Conservation (phyloP, 2,329 filamentous ascomycete species). For the Clonostachys byssicola region DNA sequence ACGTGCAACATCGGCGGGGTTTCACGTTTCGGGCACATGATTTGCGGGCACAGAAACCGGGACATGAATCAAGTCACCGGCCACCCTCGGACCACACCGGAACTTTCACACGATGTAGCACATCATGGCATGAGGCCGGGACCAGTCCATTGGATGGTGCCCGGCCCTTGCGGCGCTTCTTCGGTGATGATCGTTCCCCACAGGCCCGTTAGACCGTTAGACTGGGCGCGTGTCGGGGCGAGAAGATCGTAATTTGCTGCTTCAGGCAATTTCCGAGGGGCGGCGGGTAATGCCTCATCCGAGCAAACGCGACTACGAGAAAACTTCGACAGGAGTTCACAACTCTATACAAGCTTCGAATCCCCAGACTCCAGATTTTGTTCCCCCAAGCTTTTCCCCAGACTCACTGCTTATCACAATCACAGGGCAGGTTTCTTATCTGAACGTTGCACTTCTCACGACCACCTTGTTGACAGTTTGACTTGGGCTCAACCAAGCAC, state of each 20-base stretch:
- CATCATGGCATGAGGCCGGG: background rate
- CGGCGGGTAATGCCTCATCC: background rate
- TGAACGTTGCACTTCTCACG: background rate
- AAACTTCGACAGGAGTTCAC: slow-evolving; percentile 1
- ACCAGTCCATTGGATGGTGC: background rate
- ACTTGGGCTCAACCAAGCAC: background rate
- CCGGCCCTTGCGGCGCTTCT: background rate
- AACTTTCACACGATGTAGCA: background rate
- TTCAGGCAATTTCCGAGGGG: background rate
- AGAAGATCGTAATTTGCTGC: background rate
- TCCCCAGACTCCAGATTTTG: slow-evolving; percentile 8
- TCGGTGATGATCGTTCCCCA: background rate
- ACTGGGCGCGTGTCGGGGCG: background rate
- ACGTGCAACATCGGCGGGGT: background rate
- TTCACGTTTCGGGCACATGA: background rate
- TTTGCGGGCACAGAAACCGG: background rate
- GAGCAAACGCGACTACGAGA: background rate
- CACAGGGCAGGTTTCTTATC: background rate
- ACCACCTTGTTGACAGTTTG: background rate
- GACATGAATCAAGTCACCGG: background rate
- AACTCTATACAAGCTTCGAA: background rate
- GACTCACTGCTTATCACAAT: background rate
- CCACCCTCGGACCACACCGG: background rate
- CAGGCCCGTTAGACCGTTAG: background rate
- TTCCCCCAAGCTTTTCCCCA: slow-evolving; percentile 1